Percentiles rank a stretch among this genome's conserved stretches.
Evolutionary conservation across 176 grass and related monocot species (phyloP).

Genomic region (Ensete ventricosum): DNA sequence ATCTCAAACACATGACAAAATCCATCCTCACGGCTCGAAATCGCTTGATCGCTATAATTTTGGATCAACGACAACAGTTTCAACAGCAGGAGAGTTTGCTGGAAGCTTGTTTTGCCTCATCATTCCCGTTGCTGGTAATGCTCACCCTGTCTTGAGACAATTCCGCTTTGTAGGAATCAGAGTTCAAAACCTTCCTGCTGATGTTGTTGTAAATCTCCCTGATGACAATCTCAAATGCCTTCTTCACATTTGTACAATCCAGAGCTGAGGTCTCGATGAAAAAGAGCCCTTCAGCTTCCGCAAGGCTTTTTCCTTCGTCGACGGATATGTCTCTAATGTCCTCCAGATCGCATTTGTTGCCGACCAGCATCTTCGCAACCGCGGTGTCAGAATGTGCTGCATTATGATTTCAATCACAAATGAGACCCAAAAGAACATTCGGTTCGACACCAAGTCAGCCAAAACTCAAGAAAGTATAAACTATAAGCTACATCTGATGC

Average conservation of each 20-base stretch:
- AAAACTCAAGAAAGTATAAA: no score
- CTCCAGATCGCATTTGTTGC: conserved; percentile 7
- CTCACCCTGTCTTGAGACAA: neutral
- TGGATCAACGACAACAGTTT: no score
- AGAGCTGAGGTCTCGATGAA: no score
- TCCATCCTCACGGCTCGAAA: no score
- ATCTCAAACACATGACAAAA: no score
- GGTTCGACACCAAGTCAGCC: no score
- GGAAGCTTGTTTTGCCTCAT: neutral
- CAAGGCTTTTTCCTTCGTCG: neutral
- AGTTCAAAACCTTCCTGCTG: conserved; percentile 4
- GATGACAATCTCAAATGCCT: no score
- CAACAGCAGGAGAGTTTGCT: no score
- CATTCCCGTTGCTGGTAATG: neutral
- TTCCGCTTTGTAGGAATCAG: conserved; percentile 9
- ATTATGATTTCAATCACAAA: neutral
- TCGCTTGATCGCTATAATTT: no score
- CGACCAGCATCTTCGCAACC: neutral
- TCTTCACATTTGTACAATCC: no score
- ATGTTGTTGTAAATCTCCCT: neutral
- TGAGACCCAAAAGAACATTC: no score
- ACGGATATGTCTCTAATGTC: neutral
- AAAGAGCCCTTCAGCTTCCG: neutral
- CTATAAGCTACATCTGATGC: no score
- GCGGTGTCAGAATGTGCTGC: conserved; percentile 2